phyloP scores from a whole-genome alignment of 2,329 filamentous ascomycete species.

The Fusarium anthophilum region DNA sequence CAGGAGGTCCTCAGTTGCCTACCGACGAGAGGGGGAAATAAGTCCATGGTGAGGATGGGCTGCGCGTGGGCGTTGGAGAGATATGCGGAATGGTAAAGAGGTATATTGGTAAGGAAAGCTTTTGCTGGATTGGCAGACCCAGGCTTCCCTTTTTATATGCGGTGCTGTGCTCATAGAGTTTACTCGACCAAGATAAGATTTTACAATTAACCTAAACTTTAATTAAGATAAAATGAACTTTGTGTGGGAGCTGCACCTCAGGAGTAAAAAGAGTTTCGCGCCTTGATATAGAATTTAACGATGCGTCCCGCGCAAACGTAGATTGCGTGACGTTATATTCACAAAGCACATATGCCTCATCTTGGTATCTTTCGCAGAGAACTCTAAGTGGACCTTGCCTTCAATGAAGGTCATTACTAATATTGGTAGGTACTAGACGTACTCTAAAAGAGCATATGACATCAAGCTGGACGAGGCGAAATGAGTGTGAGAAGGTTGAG shows the following conservation, averaged over 20 bases:
- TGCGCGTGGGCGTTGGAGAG: not conserved
- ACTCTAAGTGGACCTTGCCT: too few relatives aligned
- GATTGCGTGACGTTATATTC: accelerated
- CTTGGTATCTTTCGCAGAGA: not conserved
- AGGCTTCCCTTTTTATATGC: not conserved
- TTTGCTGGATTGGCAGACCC: not conserved
- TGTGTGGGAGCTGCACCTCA: accelerated
- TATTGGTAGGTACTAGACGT: accelerated
- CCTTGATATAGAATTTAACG: not conserved
- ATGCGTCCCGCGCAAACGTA: accelerated
- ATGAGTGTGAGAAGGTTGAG: too few relatives aligned
- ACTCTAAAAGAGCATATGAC: too few relatives aligned
- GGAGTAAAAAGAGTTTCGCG: accelerated
- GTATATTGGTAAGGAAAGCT: accelerated
- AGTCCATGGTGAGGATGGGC: not conserved
- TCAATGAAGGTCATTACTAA: too few relatives aligned
- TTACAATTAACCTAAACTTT: not conserved
- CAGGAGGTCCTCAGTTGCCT: too few relatives aligned
- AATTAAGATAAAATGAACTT: accelerated
- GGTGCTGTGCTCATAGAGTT: not conserved
- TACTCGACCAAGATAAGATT: not conserved
- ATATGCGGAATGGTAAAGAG: not conserved
- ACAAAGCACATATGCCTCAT: not conserved
- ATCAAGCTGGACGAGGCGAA: too few relatives aligned
- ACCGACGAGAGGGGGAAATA: not conserved